Conservation (phyloP, 2,329 filamentous ascomycete species). For the Talaromyces amestolkiae region DNA sequence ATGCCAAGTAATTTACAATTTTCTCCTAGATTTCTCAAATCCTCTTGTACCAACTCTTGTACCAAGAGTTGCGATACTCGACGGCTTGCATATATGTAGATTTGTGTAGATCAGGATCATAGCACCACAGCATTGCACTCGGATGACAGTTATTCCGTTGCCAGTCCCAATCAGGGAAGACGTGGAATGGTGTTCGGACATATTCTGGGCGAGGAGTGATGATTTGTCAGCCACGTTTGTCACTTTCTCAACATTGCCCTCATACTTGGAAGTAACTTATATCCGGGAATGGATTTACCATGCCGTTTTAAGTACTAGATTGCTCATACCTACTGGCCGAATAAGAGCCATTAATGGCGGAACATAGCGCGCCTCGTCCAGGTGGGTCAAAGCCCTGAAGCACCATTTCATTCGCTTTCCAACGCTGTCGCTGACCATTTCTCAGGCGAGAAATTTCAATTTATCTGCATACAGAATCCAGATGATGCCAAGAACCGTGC, state of each 20-base stretch:
- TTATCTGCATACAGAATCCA: conserved; percentile 25
- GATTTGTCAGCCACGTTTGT: not conserved
- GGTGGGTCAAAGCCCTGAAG: not conserved
- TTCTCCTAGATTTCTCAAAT: too few species aligned
- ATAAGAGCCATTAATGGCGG: not conserved
- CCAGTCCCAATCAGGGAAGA: not conserved
- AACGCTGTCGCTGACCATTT: not conserved
- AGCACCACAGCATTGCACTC: not conserved
- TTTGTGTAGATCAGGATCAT: too few species aligned
- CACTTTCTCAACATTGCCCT: not conserved
- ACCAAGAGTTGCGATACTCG: too few species aligned
- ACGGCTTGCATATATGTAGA: too few species aligned
- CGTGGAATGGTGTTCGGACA: not conserved
- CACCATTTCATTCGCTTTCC: not conserved
- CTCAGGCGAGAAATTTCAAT: not conserved
- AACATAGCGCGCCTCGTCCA: not conserved
- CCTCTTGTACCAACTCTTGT: too few species aligned
- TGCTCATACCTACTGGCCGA: not conserved
- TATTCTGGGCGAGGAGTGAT: not conserved
- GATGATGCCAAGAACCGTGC: conserved; percentile 20
- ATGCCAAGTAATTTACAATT: not conserved
- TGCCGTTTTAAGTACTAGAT: too few species aligned
- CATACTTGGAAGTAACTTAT: not conserved
- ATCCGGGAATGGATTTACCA: too few species aligned
- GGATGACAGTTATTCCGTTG: not conserved